Evolutionary conservation across 306 rosid genomes (phyloP), one percentile per base, ranked within the genome.

Genomic region (Abrus precatorius): DNA sequence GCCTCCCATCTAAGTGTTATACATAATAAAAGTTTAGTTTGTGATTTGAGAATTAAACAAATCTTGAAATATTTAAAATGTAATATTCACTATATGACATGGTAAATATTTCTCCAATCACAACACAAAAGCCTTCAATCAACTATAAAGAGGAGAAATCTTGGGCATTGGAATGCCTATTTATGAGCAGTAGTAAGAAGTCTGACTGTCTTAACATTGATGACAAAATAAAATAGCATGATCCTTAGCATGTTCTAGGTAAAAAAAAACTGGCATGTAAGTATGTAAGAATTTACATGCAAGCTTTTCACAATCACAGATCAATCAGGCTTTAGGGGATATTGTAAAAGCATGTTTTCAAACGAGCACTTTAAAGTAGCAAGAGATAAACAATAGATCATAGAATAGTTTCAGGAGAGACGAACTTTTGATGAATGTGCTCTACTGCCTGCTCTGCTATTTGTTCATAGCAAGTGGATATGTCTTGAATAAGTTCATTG

Each of bases 381-480:
- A 80, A 27, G 65, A 44, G 77, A 69, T 68, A 72, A 70, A 69
- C 59, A 82, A 47, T 61, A 59, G 27, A 11, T 66, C 82, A 36
- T 55, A 68, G 69, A 69, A 27, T 49, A 68, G 74, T 57, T 71
- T 30, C 43, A 56, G 67, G 66, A 12, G 9, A 82, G 50, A 86
- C 74, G 5, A 87, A 96, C 99, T 96, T 96, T 38, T 96, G 99
- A 91, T 96, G 99, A 84, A 96, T 96, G 88, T 92, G 99, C 85
- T 96, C 99, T 13, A 96, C 97, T 82, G 99, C 99, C 82, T 96
- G 99, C 88, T 96, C 99, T 9, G 98, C 97, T 83, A 96, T 96
- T 83, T 89, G 93, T 60, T 96, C 99, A 68, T 92, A 89, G 87
- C 98, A 96, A 68, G 97, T 89, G 76, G 85, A 67, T 80, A 96